Base-by-base conservation (phyloP, 495 filamentous ascomycete genomes). In the Podospora conica region DNA sequence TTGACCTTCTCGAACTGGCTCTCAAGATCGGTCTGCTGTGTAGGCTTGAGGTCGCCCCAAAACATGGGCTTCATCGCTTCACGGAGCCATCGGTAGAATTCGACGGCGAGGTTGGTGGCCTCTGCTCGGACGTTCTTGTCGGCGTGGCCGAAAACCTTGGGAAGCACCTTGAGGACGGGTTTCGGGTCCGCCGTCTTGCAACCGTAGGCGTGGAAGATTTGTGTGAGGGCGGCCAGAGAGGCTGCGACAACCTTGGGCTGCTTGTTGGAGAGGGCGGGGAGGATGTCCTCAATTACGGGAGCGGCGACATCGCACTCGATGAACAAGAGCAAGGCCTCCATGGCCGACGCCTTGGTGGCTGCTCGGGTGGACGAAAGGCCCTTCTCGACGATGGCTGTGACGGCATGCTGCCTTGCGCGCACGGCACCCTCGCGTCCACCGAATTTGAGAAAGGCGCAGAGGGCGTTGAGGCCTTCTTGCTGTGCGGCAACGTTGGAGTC, bases 31-130 rank as follows among this genome's bases (percentile, higher is more conserved):
- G 86, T 86, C 74, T 99, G 96, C 69, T 99, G 96, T 1, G 96
- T 93, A 2, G 93, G 91, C 75, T 99, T 99, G 65, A 99, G 77
- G 54, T 98, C 96, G 54, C 85, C 86, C 92, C 93, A 99, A 74
- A 99, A 99, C 74, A 97, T 87, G 20, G 94, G 91, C 75, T 99
- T 99, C 85, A 99, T 98, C 2, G 93, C 96, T 64, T 99, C 96
- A 66, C 91, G 89, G 29, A 99, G 84, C 96, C 96, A 99, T 75
- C 96, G 83, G 77, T 98, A 99, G 55, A 99, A 85, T 71, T 98
- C 96, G 59, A 97, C 93, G 0, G 93, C 89, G 28, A 99, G 81
- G 68, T 90, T 92, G 59, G 95, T 94, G 27, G 92, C 91, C 77
- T 98, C 96, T 1, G 93, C 92, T 72, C 96, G 89, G 15, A 99